Conservation (phyloP, 345 rosid genomes). For the Sonneratia alba region DNA sequence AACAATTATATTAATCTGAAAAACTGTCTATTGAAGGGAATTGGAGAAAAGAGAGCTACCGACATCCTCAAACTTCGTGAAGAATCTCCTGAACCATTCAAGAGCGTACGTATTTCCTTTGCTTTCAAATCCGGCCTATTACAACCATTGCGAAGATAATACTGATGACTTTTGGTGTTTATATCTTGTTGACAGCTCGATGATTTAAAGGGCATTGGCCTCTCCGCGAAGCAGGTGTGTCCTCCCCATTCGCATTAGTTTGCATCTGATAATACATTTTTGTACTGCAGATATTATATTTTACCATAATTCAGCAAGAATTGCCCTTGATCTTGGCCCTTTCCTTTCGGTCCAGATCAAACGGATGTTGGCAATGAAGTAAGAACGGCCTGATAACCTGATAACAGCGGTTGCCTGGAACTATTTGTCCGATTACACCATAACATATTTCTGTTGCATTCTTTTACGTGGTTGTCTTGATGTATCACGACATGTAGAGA, state of each 20-base stretch:
- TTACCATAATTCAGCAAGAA: background rate
- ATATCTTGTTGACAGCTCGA: constrained; percentile 38
- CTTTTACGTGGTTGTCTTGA: background rate
- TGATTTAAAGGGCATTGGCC: constrained; percentile 51
- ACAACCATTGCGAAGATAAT: background rate
- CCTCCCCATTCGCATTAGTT: background rate
- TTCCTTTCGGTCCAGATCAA: background rate
- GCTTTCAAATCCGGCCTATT: background rate
- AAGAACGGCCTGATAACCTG: background rate
- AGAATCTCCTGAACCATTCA: constrained; percentile 55
- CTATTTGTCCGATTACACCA: background rate
- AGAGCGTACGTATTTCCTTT: constrained; percentile 30
- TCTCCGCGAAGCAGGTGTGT: constrained; percentile 70
- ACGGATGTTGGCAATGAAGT: background rate
- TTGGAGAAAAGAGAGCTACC: constrained; percentile 72
- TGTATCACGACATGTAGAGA: background rate
- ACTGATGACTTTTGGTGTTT: constrained; percentile 3
- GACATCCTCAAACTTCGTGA: constrained; percentile 55
- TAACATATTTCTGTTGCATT: background rate
- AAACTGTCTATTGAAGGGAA: constrained; percentile 38
- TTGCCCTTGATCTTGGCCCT: background rate
- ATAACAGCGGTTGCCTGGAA: background rate
- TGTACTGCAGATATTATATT: background rate
- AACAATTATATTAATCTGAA: background rate
- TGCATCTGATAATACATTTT: background rate